Percentiles rank a stretch among this genome's conserved stretches.
Evolutionary conservation across 1,284 basidiomycete species (phyloP).

Genomic region (Mycena sp.): DNA sequence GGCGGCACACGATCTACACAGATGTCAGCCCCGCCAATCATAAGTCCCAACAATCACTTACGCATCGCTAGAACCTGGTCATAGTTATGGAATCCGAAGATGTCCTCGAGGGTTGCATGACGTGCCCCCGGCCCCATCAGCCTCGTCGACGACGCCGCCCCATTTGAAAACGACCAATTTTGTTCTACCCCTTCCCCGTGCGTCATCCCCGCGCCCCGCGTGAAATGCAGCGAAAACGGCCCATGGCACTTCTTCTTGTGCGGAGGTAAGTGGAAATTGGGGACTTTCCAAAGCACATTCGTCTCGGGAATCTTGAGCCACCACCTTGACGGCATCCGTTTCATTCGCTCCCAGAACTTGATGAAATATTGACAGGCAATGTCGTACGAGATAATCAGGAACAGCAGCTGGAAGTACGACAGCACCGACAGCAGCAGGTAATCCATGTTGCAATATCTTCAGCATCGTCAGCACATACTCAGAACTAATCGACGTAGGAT

Average conservation of each 20-base stretch:
- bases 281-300: constrained; percentile 1
- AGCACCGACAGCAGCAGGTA: neutral
- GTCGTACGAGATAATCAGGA: neutral
- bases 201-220: neutral
- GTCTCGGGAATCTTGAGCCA: neutral
- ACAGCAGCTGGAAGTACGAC: neutral
- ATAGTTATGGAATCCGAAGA: constrained; percentile 3
- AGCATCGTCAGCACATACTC: neutral
- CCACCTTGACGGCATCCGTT: neutral
- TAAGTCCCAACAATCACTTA: neutral
- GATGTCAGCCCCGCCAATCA: no score
- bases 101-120: neutral
- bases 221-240: neutral
- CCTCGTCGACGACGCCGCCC: neutral
- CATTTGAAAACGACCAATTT: no score
- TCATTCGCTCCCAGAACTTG: constrained; percentile 8
- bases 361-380: constrained; percentile 8
- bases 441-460: constrained; percentile 9
- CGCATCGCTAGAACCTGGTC: constrained; percentile 4
- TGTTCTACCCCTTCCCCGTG: no score
- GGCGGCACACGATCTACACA: no score
- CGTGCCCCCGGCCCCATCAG: neutral
- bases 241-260: neutral
- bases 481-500: neutral
- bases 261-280: constrained; percentile 22